phyloP scores from a whole-genome alignment of 768 basidiomycete genomes.

The Russula earlei region DNA sequence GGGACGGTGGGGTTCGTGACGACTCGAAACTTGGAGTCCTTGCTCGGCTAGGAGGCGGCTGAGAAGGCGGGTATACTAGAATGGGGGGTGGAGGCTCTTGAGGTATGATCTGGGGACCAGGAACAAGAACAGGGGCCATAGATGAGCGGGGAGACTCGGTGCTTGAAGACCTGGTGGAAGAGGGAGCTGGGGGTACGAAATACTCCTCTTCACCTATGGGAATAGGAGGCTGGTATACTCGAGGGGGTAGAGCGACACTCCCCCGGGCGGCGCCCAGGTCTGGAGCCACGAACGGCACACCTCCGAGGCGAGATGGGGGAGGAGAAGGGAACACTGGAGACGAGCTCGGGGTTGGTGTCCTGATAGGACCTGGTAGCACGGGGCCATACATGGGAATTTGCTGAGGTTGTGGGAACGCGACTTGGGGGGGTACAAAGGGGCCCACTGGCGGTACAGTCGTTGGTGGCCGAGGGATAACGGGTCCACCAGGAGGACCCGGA shows the following conservation, averaged over 20 bases:
- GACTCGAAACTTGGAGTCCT: not conserved
- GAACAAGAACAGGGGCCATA: not conserved
- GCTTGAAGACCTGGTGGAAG: not conserved
- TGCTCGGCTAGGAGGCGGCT: not conserved
- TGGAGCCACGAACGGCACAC: not conserved
- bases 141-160: not conserved
- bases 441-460: not conserved
- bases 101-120: not conserved
- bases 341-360: constrained; percentile 3
- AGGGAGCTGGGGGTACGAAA: constrained; percentile 12
- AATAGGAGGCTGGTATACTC: constrained; percentile 11
- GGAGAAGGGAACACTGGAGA: constrained; percentile 15
- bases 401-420: not conserved
- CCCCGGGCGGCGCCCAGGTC: not conserved
- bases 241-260: not conserved
- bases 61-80: constrained; percentile 3
- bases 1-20: not conserved
- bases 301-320: not conserved
- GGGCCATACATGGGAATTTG: not conserved
- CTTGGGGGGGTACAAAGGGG: not conserved
- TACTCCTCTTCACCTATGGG: not conserved
- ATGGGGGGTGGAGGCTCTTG: not conserved
- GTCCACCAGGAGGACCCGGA: not conserved
- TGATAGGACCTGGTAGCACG: not conserved
- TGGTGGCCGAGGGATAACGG: not conserved